Conservation (phyloP, 2,329 filamentous ascomycete species). For the Xylaria sp. region DNA sequence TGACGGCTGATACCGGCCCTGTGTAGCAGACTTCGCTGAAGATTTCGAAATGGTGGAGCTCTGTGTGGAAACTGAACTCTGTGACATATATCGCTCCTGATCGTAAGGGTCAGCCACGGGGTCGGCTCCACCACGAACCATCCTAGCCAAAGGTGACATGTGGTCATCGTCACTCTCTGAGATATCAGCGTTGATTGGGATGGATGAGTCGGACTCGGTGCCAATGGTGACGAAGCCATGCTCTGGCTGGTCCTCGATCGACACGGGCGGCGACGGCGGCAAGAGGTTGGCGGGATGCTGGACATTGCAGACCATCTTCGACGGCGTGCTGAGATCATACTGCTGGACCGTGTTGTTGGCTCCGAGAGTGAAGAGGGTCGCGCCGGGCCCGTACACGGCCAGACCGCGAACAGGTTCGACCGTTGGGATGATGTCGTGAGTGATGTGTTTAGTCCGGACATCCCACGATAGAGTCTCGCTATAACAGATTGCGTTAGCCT, state of each 20-base stretch:
- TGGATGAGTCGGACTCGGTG: constrained; percentile 51
- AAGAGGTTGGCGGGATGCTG: constrained; percentile 77
- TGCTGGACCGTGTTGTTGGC: constrained; percentile 88
- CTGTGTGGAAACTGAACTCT: constrained; percentile 61
- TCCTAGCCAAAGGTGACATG: constrained; percentile 68
- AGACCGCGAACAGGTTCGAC: constrained; percentile 75
- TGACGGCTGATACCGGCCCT: constrained; percentile 46
- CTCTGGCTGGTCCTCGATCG: constrained; percentile 64
- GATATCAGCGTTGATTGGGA: constrained; percentile 53
- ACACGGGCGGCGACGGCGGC: constrained; percentile 77
- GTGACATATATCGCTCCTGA: constrained; percentile 55
- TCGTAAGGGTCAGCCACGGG: constrained; percentile 54
- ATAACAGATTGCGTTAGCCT: constrained; percentile 30
- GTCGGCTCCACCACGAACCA: constrained; percentile 62
- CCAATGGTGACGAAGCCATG: constrained; percentile 46
- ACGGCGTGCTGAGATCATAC: constrained; percentile 82
- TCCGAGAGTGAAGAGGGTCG: constrained; percentile 86
- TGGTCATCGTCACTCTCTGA: constrained; percentile 74
- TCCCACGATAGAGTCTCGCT: constrained; percentile 95
- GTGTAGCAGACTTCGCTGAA: constrained; percentile 50
- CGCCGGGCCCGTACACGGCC: constrained; percentile 82
- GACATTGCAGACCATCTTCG: constrained; percentile 76
- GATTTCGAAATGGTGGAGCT: constrained; percentile 56
- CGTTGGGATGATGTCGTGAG: constrained; percentile 81
- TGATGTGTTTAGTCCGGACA: constrained; percentile 95